Evolutionary conservation across 2,329 filamentous ascomycete genomes (phyloP), one percentile per base, ranked within the genome.

Genomic region (Verticillium albo-atrum): DNA sequence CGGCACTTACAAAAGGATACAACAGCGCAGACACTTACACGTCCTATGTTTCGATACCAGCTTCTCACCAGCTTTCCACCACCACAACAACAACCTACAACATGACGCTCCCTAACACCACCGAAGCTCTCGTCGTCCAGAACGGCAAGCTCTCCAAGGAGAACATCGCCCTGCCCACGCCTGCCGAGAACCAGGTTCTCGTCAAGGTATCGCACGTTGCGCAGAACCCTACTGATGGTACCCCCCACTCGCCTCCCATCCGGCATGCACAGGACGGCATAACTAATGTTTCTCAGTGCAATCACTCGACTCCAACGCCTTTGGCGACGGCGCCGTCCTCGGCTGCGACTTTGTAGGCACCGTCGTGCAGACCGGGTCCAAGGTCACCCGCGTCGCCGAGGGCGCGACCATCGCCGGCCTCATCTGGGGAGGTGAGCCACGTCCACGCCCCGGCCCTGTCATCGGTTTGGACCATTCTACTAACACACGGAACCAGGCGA

Each of bases 341-440:
- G 75, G 75, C 14, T 60, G 61, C 47, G 75, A 77, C 55, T 77
- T 76, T 60, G 66, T 67, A 3, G 75, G 76, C 5, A 66, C 57
- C 4, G 74, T 77, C 3, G 69, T 71, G 26, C 59, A 64, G 27
- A 53, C 74, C 0, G 77, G 74, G 0, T 25, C 62, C 20, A 50
- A 58, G 30, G 55, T 27, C 4, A 65, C 58, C 2, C 63, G 62
- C 9, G 54, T 68, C 14, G 58, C 60, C 2, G 55, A 63, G 34
- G 68, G 65, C 6, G 65, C 68, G 6, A 61, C 30, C 2, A 61
- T 71, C 27, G 69, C 67, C 7, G 67, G 65, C 1, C 58, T 72
- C 6, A 63, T 71, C 32, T 71, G 67, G 69, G 70, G 68, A 57
- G 69, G 69, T 70, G 55, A 52, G 37, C 32, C 12, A 17, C 12